Evolutionary conservation across 441 rosid genomes (phyloP).

Genomic region (Isatis lusitanica): DNA sequence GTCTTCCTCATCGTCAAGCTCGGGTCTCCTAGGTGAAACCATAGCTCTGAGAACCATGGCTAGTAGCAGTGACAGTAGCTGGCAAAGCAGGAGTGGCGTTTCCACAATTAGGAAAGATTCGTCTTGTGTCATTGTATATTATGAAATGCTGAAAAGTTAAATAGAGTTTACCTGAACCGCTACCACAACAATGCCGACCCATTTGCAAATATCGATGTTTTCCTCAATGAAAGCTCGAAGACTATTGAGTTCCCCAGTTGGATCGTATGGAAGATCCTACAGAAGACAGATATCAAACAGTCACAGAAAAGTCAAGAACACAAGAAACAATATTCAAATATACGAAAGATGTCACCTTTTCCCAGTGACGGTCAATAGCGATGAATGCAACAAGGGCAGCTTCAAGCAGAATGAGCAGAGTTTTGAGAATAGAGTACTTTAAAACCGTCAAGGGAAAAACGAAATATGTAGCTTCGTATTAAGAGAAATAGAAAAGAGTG

Average conservation of each 20-base stretch:
- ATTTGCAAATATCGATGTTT: constrained; percentile 68
- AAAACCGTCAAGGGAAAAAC: constrained; percentile 30
- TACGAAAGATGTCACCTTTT: constrained; percentile 45
- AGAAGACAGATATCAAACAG: neutral
- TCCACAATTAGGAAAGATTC: neutral
- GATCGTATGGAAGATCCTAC: constrained; percentile 84
- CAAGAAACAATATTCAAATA: neutral
- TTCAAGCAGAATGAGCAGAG: constrained; percentile 61
- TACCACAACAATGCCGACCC: constrained; percentile 75
- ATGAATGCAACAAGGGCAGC: constrained; percentile 76
- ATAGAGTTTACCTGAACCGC: constrained; percentile 55
- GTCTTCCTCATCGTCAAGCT: constrained; percentile 62
- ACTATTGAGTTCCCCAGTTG: constrained; percentile 79
- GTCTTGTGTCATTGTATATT: neutral
- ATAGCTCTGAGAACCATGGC: constrained; percentile 73
- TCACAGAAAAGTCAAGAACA: constrained; percentile 6
- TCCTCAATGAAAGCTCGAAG: constrained; percentile 64
- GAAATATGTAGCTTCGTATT: neutral
- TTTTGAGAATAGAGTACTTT: constrained; percentile 62
- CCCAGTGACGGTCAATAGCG: constrained; percentile 81
- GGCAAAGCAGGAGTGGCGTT: constrained; percentile 8
- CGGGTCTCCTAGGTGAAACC: constrained; percentile 51
- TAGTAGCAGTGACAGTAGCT: constrained; percentile 74
- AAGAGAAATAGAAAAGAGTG: neutral
- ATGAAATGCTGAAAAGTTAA: neutral